phyloP scores from a whole-genome alignment of 2,329 filamentous ascomycete genomes.

The Ophiostoma novo-ulmi region DNA sequence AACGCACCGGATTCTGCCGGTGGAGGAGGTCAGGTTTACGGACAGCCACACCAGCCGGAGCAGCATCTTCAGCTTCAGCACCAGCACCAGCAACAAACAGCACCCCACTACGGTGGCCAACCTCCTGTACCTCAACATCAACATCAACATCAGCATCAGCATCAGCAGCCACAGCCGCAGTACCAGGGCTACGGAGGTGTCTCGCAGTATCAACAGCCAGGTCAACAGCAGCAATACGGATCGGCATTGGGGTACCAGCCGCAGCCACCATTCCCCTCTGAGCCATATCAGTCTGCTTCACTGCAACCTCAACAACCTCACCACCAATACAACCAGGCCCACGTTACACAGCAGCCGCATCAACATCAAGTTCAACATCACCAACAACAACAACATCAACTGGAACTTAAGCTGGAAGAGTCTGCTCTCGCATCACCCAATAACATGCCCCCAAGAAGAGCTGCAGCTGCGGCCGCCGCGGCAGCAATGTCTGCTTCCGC shows the following conservation, averaged over 20 bases:
- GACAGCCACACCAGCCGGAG: neutral
- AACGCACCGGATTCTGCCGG: constrained; percentile 8
- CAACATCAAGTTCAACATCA: neutral
- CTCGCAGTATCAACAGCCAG: constrained; percentile 21
- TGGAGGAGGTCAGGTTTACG: constrained; percentile 3
- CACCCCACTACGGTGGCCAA: constrained; percentile 7
- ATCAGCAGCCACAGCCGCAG: constrained; percentile 24
- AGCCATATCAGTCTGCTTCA: neutral
- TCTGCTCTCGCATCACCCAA: neutral
- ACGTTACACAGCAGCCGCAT: neutral
- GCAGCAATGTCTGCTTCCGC: neutral
- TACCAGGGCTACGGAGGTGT: constrained; percentile 30
- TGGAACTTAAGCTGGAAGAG: neutral
- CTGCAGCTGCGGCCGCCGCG: constrained; percentile 16
- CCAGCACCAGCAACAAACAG: constrained; percentile 14
- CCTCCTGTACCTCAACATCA: constrained; percentile 18
- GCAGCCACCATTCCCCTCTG: neutral
- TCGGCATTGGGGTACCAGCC: neutral
- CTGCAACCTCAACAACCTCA: neutral
- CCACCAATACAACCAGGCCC: neutral
- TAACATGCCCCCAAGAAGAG: constrained; percentile 26
- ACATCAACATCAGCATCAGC: constrained; percentile 24
- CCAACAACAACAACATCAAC: neutral
- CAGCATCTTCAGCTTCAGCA: constrained; percentile 15
- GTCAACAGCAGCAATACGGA: constrained; percentile 19